Conservation (phyloP, 2,329 filamentous ascomycete species). For the Epicoccum nigrum region DNA sequence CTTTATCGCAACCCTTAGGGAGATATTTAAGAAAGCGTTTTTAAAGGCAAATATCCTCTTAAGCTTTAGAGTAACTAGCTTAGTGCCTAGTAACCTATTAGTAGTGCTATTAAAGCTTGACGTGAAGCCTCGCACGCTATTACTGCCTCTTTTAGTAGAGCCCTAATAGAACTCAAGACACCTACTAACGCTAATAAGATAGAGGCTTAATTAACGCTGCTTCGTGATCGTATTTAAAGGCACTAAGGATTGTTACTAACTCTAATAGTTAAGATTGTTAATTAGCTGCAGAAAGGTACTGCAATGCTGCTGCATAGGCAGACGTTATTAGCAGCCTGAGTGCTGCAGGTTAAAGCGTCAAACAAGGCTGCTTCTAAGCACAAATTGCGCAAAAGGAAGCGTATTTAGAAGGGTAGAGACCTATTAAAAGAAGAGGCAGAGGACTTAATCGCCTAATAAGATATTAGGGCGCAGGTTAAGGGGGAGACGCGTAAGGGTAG, state of each 20-base stretch:
- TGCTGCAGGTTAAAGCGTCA: background rate
- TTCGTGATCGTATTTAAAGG: too few species aligned
- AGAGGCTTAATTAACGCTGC: too few species aligned
- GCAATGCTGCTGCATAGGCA: background rate
- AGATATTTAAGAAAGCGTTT: too few species aligned
- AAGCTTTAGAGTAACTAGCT: too few species aligned
- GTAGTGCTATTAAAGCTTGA: too few species aligned
- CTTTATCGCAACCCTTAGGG: too few species aligned
- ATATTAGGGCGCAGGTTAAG: background rate
- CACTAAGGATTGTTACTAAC: background rate
- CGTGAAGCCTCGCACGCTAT: background rate
- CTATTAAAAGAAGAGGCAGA: background rate
- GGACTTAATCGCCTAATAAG: background rate
- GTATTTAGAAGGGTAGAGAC: background rate
- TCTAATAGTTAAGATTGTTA: background rate
- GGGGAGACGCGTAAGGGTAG: too few species aligned
- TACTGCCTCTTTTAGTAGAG: background rate
- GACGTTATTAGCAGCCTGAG: background rate
- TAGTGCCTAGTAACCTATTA: too few species aligned
- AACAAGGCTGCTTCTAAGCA: background rate
- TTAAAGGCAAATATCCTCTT: too few species aligned
- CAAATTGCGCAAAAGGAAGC: background rate
- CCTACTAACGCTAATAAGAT: too few species aligned
- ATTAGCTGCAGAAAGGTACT: background rate
- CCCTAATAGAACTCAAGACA: too few species aligned